Base-by-base conservation (phyloP, 306 rosid species). In the Citrullus colocynthis region DNA sequence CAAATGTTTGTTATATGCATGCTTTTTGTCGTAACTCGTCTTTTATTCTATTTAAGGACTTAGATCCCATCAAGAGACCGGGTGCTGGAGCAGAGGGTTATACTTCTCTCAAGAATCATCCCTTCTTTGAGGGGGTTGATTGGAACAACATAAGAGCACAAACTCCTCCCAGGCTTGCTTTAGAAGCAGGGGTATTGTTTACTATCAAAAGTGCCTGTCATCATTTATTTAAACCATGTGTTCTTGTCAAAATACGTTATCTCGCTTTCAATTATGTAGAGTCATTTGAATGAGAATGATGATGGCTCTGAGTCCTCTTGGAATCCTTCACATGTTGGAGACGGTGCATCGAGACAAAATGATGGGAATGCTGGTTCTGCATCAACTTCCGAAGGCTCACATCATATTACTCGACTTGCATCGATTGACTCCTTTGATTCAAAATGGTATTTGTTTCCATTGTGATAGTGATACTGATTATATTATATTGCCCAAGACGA, bases 361-460 rank as follows among this genome's bases (percentile, higher is more conserved):
- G 96, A 92, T 77, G 96, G 83, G 17, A 82, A 64, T 65, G 84
- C 86, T 73, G 85, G 95, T 73, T 37, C 95, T 60, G 52, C 95
- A 73, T 87, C 97, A 32, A 84, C 96, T 74, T 84, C 91, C 0
- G 97, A 96, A 4, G 87, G 89, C 78, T 76, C 87, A 74, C 82
- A 83, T 60, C 88, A 86, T 74, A 75, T 93, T 64, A 89, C 96
- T 73, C 89, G 98, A 81, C 96, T 96, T n/a, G 99, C 99, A 76
- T 96, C 99, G 45, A 96, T 96, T 30, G 99, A 96, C 83, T 96
- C 99, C 77, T 96, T 96, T 28, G 99, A 96, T 87, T 96, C 99
- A 61, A 96, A 91, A 84, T 96, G 99, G 99, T 96, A 90, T 82
- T 21, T n/a, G 5, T 76, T 51, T 9, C 58, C 63, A n/a, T 67